A percentile compares a stretch with the other conserved stretches of the same genome.
phyloP scores from a whole-genome alignment of 192 early-diverging fungal species.

The Kickxella alabastrina region DNA sequence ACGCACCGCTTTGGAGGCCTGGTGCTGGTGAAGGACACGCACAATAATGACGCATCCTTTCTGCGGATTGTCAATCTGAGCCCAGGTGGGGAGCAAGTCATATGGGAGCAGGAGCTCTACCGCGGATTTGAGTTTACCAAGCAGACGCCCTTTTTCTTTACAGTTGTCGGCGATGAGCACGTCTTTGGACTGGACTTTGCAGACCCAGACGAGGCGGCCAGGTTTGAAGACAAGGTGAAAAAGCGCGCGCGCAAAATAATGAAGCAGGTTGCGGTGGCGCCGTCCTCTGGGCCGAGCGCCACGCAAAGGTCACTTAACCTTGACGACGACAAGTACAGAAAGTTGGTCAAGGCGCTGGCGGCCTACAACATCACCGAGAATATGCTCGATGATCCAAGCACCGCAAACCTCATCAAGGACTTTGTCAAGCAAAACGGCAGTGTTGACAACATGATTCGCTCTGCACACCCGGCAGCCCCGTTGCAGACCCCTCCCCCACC shows the following conservation, averaged over 20 bases:
- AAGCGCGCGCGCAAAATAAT: conserved; percentile 12
- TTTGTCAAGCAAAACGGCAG: conserved; percentile 67
- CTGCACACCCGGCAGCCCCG: conserved; percentile 21
- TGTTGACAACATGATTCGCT: conserved; percentile 49
- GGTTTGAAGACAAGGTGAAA: conserved; percentile 63
- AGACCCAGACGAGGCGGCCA: conserved; percentile 61
- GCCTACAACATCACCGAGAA: conserved; percentile 62
- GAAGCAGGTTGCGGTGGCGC: conserved; percentile 16
- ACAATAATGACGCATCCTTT: conserved; percentile 58
- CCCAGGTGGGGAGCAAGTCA: conserved; percentile 50
- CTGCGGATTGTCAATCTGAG: conserved; percentile 68
- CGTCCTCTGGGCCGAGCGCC: conserved; percentile 47
- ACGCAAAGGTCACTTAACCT: conserved; percentile 66
- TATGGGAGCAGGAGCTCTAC: conserved; percentile 82
- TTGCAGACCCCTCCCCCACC: conserved; percentile 15
- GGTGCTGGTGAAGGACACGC: conserved; percentile 62
- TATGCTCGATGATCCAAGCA: conserved; percentile 61
- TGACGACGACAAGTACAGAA: conserved; percentile 64
- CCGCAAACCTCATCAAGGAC: conserved; percentile 63
- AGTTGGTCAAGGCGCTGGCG: conserved; percentile 65
- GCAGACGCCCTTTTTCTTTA: conserved; percentile 65
- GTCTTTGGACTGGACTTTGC: conserved; percentile 70
- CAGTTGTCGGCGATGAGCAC: conserved; percentile 65
- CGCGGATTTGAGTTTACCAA: conserved; percentile 64
- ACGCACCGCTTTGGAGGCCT: conserved; percentile 65